Percentiles rank a stretch among this genome's conserved stretches.
phyloP scores from a whole-genome alignment of 352 stramenopile genomes.

The Globisporangium emineosum region DNA sequence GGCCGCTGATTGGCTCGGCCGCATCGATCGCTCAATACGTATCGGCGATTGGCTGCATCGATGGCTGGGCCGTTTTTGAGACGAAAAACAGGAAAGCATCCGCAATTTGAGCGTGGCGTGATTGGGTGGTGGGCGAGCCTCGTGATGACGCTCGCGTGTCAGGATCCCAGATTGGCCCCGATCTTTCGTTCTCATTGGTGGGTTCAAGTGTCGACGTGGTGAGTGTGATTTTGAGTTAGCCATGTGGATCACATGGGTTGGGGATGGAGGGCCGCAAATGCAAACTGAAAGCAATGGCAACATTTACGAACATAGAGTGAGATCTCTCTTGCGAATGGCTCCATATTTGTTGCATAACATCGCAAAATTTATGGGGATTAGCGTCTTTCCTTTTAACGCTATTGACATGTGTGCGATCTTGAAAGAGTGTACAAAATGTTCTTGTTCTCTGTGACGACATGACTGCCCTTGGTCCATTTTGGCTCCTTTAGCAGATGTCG shows the following conservation, averaged over 20 bases:
- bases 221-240: too few relatives aligned
- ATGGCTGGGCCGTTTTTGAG: not conserved
- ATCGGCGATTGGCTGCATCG: not conserved
- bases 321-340: not conserved
- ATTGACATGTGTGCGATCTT: too few relatives aligned
- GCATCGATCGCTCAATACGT: not conserved
- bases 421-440: not conserved
- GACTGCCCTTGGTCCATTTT: too few relatives aligned
- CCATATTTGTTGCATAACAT: not conserved
- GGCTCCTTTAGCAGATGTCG: too few relatives aligned
- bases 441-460: not conserved
- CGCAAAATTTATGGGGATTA: too few relatives aligned
- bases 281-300: too few relatives aligned
- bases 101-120: not conserved
- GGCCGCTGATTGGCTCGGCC: not conserved
- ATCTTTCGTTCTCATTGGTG: slow-evolving; percentile 6
- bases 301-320: too few relatives aligned
- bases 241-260: not conserved
- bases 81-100: not conserved
- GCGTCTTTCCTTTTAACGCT: too few relatives aligned
- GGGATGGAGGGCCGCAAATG: not conserved
- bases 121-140: not conserved
- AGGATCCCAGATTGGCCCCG: not conserved
- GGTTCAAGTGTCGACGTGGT: slow-evolving; percentile 5
- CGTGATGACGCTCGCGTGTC: slow-evolving; percentile 5